A percentile compares a stretch with the other conserved stretches of the same genome.
Evolutionary conservation across 192 early-diverging fungal species (phyloP).

Genomic region (Coemansia sp.): DNA sequence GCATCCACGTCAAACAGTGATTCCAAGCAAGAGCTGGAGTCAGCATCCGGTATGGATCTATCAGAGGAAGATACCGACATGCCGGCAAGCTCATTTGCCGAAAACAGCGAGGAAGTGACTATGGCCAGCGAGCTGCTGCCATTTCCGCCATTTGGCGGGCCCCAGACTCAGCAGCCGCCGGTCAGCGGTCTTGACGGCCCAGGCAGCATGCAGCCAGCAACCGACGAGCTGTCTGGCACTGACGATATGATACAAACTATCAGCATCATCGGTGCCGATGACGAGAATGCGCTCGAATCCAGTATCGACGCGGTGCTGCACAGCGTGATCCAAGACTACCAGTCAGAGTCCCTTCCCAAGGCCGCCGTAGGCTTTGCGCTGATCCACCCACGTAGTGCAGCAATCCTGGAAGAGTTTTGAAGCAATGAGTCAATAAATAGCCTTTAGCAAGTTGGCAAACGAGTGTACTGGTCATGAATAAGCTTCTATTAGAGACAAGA

Average conservation of each 20-base stretch:
- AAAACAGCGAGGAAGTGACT: conserved; percentile 21
- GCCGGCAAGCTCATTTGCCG: neutral
- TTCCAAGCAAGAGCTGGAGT: neutral
- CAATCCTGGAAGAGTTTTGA: neutral
- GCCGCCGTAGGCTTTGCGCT: conserved; percentile 52
- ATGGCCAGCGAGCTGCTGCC: conserved; percentile 37
- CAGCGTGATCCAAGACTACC: conserved; percentile 46
- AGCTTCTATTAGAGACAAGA: no score
- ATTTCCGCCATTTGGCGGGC: conserved; percentile 40
- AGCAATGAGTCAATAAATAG: neutral
- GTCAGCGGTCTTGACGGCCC: conserved; percentile 4
- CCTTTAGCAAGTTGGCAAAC: no score
- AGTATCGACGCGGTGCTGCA: conserved; percentile 50
- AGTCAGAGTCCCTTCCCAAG: conserved; percentile 45
- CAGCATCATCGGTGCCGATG: conserved; percentile 24
- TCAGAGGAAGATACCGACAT: neutral
- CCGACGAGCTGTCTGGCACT: neutral
- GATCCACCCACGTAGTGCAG: conserved; percentile 37
- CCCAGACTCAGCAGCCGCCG: conserved; percentile 21
- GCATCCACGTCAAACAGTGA: neutral
- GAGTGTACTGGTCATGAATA: no score
- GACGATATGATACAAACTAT: conserved; percentile 25
- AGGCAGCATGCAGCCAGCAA: neutral
- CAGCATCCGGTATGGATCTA: neutral
- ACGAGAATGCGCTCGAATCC: conserved; percentile 42